Evolutionary conservation across 768 basidiomycete genomes (phyloP).

Genomic region (Amanita rimosa): DNA sequence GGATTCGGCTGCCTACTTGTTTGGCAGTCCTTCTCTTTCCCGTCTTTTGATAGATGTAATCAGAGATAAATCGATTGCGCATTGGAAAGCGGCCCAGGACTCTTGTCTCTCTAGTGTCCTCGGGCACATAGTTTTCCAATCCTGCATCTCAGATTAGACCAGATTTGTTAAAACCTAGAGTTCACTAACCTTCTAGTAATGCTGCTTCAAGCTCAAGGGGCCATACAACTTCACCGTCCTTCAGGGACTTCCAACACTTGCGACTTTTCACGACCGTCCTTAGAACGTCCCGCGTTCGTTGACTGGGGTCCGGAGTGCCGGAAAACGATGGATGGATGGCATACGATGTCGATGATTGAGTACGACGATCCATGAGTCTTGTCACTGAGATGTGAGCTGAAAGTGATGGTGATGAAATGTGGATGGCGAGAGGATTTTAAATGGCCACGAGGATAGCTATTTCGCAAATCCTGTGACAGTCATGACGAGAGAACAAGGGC

Average conservation of each 20-base stretch:
- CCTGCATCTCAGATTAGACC: conserved; percentile 25
- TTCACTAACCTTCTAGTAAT: conserved; percentile 52
- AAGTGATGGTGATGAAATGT: neutral
- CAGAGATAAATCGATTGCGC: conserved; percentile 72
- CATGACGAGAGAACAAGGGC: neutral
- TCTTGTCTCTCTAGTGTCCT: conserved; percentile 62
- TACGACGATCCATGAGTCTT: neutral
- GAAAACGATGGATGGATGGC: neutral
- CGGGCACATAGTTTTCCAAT: conserved; percentile 60
- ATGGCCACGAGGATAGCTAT: neutral
- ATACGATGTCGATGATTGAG: neutral
- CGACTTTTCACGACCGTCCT: conserved; percentile 55
- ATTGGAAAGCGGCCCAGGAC: conserved; percentile 68
- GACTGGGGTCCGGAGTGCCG: conserved; percentile 12
- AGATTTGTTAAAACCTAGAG: neutral
- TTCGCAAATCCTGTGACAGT: conserved; percentile 1
- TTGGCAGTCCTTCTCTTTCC: conserved; percentile 65
- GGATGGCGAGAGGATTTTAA: neutral
- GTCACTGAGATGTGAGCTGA: neutral
- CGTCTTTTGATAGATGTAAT: conserved; percentile 60
- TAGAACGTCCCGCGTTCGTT: conserved; percentile 36
- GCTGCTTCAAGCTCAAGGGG: conserved; percentile 71
- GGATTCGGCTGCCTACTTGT: conserved; percentile 72
- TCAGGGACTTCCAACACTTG: conserved; percentile 67
- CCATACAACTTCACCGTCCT: conserved; percentile 70